phyloP scores from a whole-genome alignment of 495 filamentous ascomycete genomes.

The Penicillium parvum region DNA sequence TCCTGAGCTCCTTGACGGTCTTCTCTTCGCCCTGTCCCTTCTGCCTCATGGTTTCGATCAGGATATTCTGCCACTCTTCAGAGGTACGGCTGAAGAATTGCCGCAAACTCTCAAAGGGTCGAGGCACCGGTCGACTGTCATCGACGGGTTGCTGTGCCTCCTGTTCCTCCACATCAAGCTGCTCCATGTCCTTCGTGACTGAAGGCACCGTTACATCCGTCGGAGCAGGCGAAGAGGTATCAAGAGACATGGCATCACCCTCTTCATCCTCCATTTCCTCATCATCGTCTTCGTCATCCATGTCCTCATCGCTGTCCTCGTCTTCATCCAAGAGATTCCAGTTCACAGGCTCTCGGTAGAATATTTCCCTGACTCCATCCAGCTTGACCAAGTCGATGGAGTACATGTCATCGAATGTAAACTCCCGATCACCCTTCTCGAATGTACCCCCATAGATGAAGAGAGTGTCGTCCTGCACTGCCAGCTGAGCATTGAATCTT shows the following conservation, averaged over 20 bases:
- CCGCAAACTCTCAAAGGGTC: conserved; percentile 86
- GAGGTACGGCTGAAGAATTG: conserved; percentile 91
- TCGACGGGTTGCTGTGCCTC: conserved; percentile 43
- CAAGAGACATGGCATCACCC: conserved; percentile 40
- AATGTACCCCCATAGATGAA: conserved; percentile 94
- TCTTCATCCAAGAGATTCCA: conserved; percentile 69
- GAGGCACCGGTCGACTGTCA: conserved; percentile 49
- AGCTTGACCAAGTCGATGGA: conserved; percentile 86
- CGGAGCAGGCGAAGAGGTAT: conserved; percentile 31
- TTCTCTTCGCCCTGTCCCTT: conserved; percentile 51
- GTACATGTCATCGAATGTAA: conserved; percentile 90
- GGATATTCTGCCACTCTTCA: conserved; percentile 79
- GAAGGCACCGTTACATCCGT: conserved; percentile 37
- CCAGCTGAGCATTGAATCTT: conserved; percentile 82
- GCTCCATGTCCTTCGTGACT: conserved; percentile 56
- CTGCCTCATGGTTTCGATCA: conserved; percentile 64
- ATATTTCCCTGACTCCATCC: conserved; percentile 86
- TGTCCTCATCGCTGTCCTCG: conserved; percentile 63
- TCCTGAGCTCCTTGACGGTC: conserved; percentile 84
- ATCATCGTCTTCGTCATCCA: conserved; percentile 65
- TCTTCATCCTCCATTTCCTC: conserved; percentile 50
- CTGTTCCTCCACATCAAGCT: conserved; percentile 54
- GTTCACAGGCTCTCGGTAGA: conserved; percentile 75
- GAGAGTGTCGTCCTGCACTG: conserved; percentile 85
- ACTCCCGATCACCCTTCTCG: conserved; percentile 91